These are phyloP conservation scores for Coemansia sp. DNA, from an alignment of 192 early-diverging fungal species.

Conservation along the genomic window DNA sequence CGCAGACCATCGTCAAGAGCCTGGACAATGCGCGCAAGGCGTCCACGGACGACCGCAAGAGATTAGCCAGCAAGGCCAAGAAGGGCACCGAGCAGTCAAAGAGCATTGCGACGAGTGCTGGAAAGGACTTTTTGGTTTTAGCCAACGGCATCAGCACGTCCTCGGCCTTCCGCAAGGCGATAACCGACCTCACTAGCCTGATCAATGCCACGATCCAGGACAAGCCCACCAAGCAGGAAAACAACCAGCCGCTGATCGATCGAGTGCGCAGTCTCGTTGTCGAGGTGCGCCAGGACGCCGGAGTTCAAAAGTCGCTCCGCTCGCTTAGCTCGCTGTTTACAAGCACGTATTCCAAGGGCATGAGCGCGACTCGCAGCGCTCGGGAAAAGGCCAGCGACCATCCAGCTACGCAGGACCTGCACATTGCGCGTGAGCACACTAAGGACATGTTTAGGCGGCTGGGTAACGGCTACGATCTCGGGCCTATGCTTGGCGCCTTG, in stretches of 20 bases:
- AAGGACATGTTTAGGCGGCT: constrained; percentile 31
- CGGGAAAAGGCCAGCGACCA: constrained; percentile 26
- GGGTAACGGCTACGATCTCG: constrained; percentile 40
- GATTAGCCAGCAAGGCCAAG: constrained; percentile 31
- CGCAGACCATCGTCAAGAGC: constrained; percentile 22
- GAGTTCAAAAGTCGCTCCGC: constrained; percentile 28
- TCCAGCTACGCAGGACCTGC: constrained; percentile 29
- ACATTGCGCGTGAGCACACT: constrained; percentile 20
- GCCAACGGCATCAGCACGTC: constrained; percentile 40
- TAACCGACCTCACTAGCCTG: constrained; percentile 25
- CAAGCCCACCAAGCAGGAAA: constrained; percentile 13
- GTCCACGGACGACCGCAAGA: constrained; percentile 41
- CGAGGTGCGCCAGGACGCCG: constrained; percentile 29
- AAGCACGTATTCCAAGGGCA: constrained; percentile 11
- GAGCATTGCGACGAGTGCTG: constrained; percentile 13
- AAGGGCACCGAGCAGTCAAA: constrained; percentile 18
- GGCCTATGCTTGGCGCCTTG: constrained; percentile 20
- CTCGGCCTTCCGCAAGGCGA: constrained; percentile 30
- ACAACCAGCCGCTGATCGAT: constrained; percentile 18
- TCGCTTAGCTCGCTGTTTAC: constrained; percentile 36
- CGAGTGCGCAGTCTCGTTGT: constrained; percentile 39
- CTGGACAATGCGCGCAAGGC: constrained; percentile 34
- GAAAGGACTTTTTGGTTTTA: constrained; percentile 39
- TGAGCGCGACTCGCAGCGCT: constrained; percentile 6
- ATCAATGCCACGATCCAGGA: constrained; percentile 27